Evolutionary conservation across 805 yeast genomes (phyloP).

Genomic region (Pichia cephalocereana): DNA sequence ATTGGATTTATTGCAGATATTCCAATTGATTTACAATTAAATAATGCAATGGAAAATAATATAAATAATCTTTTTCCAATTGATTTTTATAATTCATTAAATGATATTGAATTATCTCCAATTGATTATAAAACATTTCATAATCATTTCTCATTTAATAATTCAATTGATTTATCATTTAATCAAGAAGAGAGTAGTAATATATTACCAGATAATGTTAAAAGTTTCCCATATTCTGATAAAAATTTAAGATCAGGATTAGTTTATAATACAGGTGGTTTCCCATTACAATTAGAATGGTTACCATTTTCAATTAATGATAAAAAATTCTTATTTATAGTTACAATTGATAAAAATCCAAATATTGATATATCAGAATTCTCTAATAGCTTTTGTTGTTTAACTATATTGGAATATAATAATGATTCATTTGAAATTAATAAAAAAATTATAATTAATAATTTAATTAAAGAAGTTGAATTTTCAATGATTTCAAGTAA

Average conservation of each 20-base stretch:
- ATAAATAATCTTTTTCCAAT: background rate
- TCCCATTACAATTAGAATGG: slow-evolving; percentile 22
- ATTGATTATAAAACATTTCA: slow-evolving; percentile 2
- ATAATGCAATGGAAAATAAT: background rate
- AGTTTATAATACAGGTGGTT: slow-evolving; percentile 24
- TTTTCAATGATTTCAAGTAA: slow-evolving; percentile 15
- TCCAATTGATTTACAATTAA: background rate
- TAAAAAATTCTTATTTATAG: slow-evolving; percentile 21
- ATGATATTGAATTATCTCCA: background rate
- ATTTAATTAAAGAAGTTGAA: slow-evolving; percentile 20
- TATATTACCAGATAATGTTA: slow-evolving; percentile 1
- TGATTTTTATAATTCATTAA: background rate
- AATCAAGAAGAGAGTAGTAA: slow-evolving; percentile 6
- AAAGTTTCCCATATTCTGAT: slow-evolving; percentile 15
- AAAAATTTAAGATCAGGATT: slow-evolving; percentile 16
- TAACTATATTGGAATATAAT: slow-evolving; percentile 18
- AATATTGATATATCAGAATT: slow-evolving; percentile 11
- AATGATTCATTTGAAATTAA: slow-evolving; percentile 1
- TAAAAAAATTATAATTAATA: slow-evolving; percentile 15
- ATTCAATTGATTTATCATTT: slow-evolving; percentile 12
- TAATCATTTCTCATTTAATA: slow-evolving; percentile 6
- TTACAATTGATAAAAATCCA: slow-evolving; percentile 12
- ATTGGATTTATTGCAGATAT: background rate
- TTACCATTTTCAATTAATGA: slow-evolving; percentile 12
- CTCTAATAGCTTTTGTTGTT: slow-evolving; percentile 12